Base-by-base conservation (phyloP, 2,329 filamentous ascomycete genomes). In the Penicillium sp. region DNA sequence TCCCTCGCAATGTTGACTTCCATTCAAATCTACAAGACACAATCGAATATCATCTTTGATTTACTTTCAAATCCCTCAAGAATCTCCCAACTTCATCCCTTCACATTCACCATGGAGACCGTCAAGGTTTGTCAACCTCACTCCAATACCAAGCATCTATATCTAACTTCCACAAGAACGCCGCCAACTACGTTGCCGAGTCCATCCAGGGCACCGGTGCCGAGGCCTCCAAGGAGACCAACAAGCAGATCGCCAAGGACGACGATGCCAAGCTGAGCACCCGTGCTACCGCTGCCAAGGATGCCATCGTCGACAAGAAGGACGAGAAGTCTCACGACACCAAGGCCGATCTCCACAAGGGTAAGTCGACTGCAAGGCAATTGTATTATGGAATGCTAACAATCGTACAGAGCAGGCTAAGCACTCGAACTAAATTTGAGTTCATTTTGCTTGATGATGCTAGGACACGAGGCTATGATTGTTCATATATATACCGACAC, bases 191-290 rank as follows among this genome's bases (percentile, higher is more conserved):
- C 78, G 80, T 85, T 71, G 70, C 79, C 57, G 83, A 85, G 76
- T 72, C 74, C 61, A 69, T 81, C 65, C 76, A 84, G 74, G 72
- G 82, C 66, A 73, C 73, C 51, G 64, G 74, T 53, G 72, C 73
- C 51, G 74, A 77, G 56, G 72, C 77, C 51, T 79, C 75, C 72
- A 85, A 86, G 79, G 81, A 85, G 73, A 73, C 74, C 73, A 85
- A 86, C 79, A 85, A 86, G 79, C 65, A 77, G 56, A 76, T 81
- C 56, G 82, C 82, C 68, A 85, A 85, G 77, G 79, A 81, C 65
- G 67, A 58, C 66, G 70, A 82, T 63, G 74, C 74, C 51, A 55
- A 58, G 57, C 5, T 81, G 47, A 64, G 70, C 63, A 81, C 77
- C 64, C 81, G 82, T 54, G 71, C 71, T 60, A 70, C 67, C 37